These are phyloP conservation scores for Aspergillus phoenicis DNA, from an alignment of 2,329 filamentous ascomycete species.

Conservation along the genomic window DNA sequence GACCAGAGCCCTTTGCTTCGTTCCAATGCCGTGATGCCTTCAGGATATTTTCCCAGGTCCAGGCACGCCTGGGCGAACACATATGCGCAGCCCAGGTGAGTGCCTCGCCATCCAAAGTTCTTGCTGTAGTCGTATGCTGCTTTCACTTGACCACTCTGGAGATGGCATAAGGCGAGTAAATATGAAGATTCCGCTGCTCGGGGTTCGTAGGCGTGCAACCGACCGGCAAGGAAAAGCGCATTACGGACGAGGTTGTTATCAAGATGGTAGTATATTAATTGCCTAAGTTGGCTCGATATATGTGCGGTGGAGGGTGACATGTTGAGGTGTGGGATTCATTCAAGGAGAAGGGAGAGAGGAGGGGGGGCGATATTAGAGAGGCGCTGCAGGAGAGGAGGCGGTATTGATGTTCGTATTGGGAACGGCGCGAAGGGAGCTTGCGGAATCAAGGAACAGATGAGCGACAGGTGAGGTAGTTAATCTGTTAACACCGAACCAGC, in stretches of 20 bases:
- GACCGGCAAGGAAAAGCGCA: conserved; percentile 89
- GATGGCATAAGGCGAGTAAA: conserved; percentile 80
- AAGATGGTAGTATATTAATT: conserved; percentile 72
- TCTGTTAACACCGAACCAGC: conserved; percentile 14
- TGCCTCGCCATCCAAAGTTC: conserved; percentile 67
- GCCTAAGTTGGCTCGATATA: conserved; percentile 63
- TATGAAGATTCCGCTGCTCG: conserved; percentile 79
- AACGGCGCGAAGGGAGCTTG: background rate
- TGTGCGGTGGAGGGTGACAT: conserved; percentile 61
- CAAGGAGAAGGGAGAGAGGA: background rate
- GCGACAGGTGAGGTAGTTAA: background rate
- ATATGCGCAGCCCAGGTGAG: conserved; percentile 84
- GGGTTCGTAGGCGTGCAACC: conserved; percentile 80
- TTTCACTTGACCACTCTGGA: conserved; percentile 78
- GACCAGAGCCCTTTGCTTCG: conserved; percentile 77
- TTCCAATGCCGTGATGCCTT: conserved; percentile 82
- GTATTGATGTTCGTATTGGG: background rate
- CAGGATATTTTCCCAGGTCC: conserved; percentile 73
- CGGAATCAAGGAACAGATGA: background rate
- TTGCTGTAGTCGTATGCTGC: conserved; percentile 84
- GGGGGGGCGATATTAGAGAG: background rate
- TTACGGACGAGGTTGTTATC: conserved; percentile 89
- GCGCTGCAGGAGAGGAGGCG: conserved; percentile 9
- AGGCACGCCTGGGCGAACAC: conserved; percentile 89
- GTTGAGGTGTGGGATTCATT: conserved; percentile 18